Conservation (phyloP, 495 filamentous ascomycete species). For the Hypoxylon fuscum region DNA sequence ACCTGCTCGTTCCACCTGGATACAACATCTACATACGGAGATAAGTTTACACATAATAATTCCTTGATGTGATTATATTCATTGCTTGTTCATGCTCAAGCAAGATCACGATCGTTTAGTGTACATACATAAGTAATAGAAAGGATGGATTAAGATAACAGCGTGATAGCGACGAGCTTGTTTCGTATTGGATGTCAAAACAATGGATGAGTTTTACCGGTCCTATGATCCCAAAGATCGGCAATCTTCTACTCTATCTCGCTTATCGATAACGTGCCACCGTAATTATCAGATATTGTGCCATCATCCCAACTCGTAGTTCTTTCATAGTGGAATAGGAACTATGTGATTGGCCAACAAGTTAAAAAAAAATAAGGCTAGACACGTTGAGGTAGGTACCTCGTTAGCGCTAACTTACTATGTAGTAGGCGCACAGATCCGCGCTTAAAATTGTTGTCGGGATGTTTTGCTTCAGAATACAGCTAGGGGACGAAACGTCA, state of each 20-base stretch:
- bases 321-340: slow-evolving; percentile 2
- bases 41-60: no score
- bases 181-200: slow-evolving; percentile 29
- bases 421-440: slow-evolving; percentile 32
- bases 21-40: background rate
- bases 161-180: slow-evolving; percentile 3
- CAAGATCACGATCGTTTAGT: background rate
- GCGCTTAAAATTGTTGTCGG: slow-evolving; percentile 37
- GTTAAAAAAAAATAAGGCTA: background rate
- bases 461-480: slow-evolving; percentile 43
- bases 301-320: slow-evolving; percentile 30
- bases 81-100: no score
- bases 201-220: slow-evolving; percentile 24
- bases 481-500: slow-evolving; percentile 35
- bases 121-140: background rate
- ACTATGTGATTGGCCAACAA: slow-evolving; percentile 13
- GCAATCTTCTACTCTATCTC: slow-evolving; percentile 23
- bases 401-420: slow-evolving; percentile 14
- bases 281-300: slow-evolving; percentile 6
- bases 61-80: no score
- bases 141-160: background rate
- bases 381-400: background rate
- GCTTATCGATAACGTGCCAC: slow-evolving; percentile 32
- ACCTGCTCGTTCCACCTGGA: background rate
- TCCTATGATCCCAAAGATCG: slow-evolving; percentile 27